These are phyloP conservation scores for Mycena sanguinolenta DNA, from an alignment of 768 basidiomycete species.

Conservation along the genomic window DNA sequence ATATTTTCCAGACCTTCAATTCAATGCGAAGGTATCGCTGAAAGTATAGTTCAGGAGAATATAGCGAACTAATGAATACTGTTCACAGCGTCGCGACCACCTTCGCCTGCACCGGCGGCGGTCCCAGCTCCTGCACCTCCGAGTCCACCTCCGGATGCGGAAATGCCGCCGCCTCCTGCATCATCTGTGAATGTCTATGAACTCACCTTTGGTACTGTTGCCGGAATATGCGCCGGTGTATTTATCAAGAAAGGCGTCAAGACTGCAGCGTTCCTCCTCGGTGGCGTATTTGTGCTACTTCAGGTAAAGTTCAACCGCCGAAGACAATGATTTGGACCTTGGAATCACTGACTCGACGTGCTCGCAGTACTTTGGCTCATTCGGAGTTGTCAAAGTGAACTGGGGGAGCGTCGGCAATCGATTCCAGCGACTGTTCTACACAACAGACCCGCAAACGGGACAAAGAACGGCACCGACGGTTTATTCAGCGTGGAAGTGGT, in stretches of 20 bases:
- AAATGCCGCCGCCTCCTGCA: conserved; percentile 66
- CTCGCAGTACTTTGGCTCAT: conserved; percentile 81
- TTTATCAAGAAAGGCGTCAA: conserved; percentile 97
- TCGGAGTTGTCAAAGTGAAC: conserved; percentile 81
- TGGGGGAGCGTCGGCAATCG: conserved; percentile 75
- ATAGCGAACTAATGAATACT: neutral
- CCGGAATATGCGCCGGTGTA: conserved; percentile 90
- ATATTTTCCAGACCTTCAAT: conserved; percentile 49
- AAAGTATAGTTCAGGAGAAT: neutral
- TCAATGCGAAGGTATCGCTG: conserved; percentile 67
- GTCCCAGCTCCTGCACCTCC: conserved; percentile 18
- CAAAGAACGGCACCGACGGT: conserved; percentile 72
- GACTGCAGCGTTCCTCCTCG: conserved; percentile 85
- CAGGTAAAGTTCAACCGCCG: conserved; percentile 69
- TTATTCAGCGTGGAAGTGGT: conserved; percentile 72
- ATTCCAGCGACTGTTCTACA: conserved; percentile 84
- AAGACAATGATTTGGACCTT: neutral
- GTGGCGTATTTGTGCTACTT: conserved; percentile 90
- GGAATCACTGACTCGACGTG: neutral
- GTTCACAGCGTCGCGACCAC: conserved; percentile 31
- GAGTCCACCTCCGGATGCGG: conserved; percentile 19
- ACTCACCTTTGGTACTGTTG: conserved; percentile 89
- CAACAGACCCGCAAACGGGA: conserved; percentile 65
- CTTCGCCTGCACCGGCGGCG: conserved; percentile 22
- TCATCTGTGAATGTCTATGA: conserved; percentile 88